Percentiles rank a stretch among this genome's conserved stretches.
Evolutionary conservation across 345 rosid species (phyloP).

Genomic region (Bruguiera sexangula): DNA sequence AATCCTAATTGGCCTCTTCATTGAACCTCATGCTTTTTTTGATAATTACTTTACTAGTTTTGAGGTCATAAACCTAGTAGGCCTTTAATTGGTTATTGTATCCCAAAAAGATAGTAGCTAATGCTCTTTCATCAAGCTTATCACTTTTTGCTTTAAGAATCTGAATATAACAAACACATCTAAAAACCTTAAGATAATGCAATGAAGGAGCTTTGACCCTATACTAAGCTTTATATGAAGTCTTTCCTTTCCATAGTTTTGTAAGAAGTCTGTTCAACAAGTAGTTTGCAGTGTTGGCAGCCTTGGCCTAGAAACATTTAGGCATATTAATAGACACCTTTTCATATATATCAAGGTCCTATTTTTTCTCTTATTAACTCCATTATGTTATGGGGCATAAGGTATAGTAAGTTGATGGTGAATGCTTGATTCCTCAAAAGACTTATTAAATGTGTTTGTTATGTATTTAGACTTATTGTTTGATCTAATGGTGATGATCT

Average conservation of each 20-base stretch:
- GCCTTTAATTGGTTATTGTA: not conserved
- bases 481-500: no score
- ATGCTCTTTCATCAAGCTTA: not conserved
- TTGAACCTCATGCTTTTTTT: not conserved
- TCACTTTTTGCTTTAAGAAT: not conserved
- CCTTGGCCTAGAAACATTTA: no score
- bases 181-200: not conserved
- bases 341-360: not conserved
- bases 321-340: not conserved
- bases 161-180: not conserved
- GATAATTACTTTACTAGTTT: not conserved
- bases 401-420: no score
- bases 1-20: not conserved
- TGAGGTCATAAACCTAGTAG: not conserved
- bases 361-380: no score
- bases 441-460: no score
- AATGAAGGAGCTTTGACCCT: not conserved
- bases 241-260: no score
- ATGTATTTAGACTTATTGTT: no score
- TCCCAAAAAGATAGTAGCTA: not conserved
- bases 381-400: no score
- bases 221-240: no score
- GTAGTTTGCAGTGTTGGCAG: no score
- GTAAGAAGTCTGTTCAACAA: no score
- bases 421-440: no score